A percentile compares a stretch with the other conserved stretches of the same genome.
Conservation (phyloP, 2,329 filamentous ascomycete species). For the Paraphoma sp. region DNA sequence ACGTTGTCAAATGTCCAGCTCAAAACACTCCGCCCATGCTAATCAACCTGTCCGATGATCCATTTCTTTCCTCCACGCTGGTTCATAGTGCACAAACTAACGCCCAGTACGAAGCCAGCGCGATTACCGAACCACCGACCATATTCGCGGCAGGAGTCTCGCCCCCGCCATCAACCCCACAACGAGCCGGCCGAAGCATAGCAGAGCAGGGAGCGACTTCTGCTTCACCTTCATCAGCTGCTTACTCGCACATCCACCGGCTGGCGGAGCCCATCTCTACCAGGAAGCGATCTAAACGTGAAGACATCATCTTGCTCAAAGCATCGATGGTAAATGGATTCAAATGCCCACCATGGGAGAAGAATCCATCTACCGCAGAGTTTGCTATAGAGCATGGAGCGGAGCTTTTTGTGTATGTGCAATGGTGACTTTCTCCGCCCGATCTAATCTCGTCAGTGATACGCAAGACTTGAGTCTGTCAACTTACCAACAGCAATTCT, state of each 20-base stretch:
- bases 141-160: not conserved
- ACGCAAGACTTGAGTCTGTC: conserved; percentile 74
- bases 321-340: conserved; percentile 82
- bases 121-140: not conserved
- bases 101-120: conserved; percentile 14
- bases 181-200: not conserved
- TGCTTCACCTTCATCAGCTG: conserved; percentile 9
- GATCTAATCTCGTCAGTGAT: conserved; percentile 60
- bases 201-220: not conserved
- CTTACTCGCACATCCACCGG: conserved; percentile 37
- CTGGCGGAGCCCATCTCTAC: conserved; percentile 59
- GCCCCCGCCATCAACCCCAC: not conserved
- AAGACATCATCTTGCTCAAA: conserved; percentile 78
- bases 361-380: conserved; percentile 65
- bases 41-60: conserved; percentile 11
- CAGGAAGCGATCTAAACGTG: conserved; percentile 69
- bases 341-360: conserved; percentile 82
- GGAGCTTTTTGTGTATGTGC: conserved; percentile 64
- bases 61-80: not conserved
- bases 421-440: conserved; percentile 13
- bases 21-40: conserved; percentile 2
- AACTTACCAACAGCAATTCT: conserved; percentile 73
- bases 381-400: conserved; percentile 65
- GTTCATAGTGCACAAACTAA: conserved; percentile 16
- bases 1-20: not conserved